Evolutionary conservation across 1,284 basidiomycete genomes (phyloP), one percentile per base, ranked within the genome.

Genomic region (Apiotrichum domesticum): DNA sequence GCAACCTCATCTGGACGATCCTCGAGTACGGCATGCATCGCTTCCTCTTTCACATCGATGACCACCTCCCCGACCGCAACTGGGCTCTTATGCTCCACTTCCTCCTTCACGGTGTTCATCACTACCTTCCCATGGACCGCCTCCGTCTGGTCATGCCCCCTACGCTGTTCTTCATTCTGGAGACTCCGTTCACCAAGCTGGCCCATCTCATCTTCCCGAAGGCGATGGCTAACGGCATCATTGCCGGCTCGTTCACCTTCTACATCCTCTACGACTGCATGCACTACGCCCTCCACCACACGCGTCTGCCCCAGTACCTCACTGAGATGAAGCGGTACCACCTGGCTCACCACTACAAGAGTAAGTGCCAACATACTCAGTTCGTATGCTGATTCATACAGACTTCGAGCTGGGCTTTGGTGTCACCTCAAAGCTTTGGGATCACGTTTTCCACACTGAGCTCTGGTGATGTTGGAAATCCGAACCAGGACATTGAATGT

Each of bases 91-190:
- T 85, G 49, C 74, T 98, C 39, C 95, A 99, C 76, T 99, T 99
- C 78, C 75, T 93, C 67, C 80, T 94, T 68, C 95, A 98, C 73
- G 95, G 96, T 29, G 86, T 99, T 47, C 95, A 99, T 74, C 95
- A 99, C 78, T 98, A 95, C 72, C 80, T 99, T 56, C 95, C 93
- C 14, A 96, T 96, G 93, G 94, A 96, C 73, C 88, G 89, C 63
- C 77, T 96, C 67, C 84, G 96, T 54, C 85, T 98, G 41, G 96
- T 98, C 68, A 99, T 99, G 96, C 96, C 96, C 0, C 96, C 96
- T 0, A 72, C 84, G 3, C 76, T 98, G 56, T 99, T 99, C 78
- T 77, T 81, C 49, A 74, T 79, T 11, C 82, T 98, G 34, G 86
- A 90, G 62, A 82, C 82, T 46, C 96, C 95, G 0, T 95, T 98